Evolutionary conservation across 2,329 filamentous ascomycete species (phyloP).

Genomic region (Fusarium circinatum): DNA sequence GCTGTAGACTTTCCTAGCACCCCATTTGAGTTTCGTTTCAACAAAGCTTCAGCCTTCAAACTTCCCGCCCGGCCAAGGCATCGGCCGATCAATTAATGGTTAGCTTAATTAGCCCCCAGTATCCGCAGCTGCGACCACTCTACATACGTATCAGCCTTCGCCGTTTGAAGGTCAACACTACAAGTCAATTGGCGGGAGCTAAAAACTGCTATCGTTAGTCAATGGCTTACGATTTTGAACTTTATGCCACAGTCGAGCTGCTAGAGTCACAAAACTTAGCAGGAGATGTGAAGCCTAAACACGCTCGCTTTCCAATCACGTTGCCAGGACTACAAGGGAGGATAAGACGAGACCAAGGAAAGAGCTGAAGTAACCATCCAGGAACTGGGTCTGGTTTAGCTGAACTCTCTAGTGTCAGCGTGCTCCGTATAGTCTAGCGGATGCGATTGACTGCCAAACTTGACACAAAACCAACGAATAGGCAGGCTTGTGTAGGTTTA

Average conservation of each 20-base stretch:
- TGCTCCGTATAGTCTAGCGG: background rate
- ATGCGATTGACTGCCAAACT: background rate
- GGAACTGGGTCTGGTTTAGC: background rate
- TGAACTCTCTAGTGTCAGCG: background rate
- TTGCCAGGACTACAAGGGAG: background rate
- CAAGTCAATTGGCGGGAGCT: slow-evolving; percentile 25
- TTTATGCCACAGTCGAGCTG: background rate
- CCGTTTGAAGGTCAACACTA: slow-evolving; percentile 2
- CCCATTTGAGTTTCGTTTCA: background rate
- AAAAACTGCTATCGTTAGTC: slow-evolving; percentile 15
- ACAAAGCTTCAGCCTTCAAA: background rate
- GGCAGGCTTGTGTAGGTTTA: background rate
- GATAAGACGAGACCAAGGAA: background rate
- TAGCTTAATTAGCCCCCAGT: background rate
- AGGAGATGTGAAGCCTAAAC: background rate
- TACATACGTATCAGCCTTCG: background rate
- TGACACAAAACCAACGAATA: background rate
- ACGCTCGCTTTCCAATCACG: background rate
- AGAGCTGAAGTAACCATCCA: background rate
- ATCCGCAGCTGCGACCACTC: slow-evolving; percentile 9
- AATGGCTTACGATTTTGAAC: background rate
- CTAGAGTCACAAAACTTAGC: background rate
- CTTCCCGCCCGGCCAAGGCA: slow-evolving; percentile 10
- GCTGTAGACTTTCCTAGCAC: background rate
- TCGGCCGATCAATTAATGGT: slow-evolving; percentile 23